Base-by-base conservation (phyloP, 2,329 filamentous ascomycete species). In the Penicillium sp. region DNA sequence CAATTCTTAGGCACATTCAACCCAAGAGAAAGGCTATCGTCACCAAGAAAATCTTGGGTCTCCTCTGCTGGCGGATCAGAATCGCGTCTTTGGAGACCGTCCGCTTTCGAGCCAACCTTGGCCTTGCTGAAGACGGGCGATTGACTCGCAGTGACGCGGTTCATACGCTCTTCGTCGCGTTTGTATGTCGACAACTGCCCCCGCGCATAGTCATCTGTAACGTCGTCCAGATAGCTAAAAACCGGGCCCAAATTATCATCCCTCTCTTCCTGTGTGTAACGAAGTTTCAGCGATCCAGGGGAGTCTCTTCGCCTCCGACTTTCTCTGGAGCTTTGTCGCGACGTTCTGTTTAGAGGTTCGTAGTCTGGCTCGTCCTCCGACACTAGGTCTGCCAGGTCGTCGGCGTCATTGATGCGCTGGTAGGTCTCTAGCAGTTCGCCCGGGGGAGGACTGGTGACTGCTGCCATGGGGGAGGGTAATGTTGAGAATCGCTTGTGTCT, bases 101-200 rank as follows among this genome's bases (percentile, higher is more conserved):
- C 72, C 30, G 71, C 59, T 51, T 61, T 65, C 3, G 56, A 59
- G 4, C 69, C 70, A n/a, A 65, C 64, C 38, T 66, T 70, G 26
- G 70, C 71, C 60, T 68, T 74, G 51, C 74, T 71, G 58, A 77
- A 70, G 21, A 76, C 68, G 2, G 74, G 73, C 2, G 71, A 72
- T 23, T 68, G 68, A 60, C 65, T 71, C 28, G 67, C 63, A 7
- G 72, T 74, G 20, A 69, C 74, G 23, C 70, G 68, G 61, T 66
- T 67, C 26, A 77, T 63, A 33, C 74, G 71, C 60, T 68, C 65
- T 59, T 72, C 71, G 52, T 77, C 74, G 50, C 67, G 63, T 24
- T 68, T 64, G 53, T 71, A 70, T 33, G 75, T 69, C 20, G 67
- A 64, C 20, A 68, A 59, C 33, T 65, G 71, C 30, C 66, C 71